phyloP scores from a whole-genome alignment of 176 grass and related monocot species.

The Bolboschoenus planiculmis region DNA sequence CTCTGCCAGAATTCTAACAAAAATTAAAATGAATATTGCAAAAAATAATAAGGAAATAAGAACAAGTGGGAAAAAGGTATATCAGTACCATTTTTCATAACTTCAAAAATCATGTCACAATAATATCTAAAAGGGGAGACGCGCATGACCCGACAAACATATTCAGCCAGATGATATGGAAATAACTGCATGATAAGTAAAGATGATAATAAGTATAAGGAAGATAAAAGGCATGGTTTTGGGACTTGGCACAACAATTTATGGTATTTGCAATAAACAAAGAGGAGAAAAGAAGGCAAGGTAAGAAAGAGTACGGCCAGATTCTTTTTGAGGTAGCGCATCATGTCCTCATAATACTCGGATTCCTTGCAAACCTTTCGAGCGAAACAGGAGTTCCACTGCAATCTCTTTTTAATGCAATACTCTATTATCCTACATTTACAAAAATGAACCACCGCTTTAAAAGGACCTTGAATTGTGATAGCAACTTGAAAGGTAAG shows the following conservation, averaged over 20 bases:
- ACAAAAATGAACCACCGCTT: too few relatives aligned
- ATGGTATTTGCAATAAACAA: background rate
- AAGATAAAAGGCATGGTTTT: too few relatives aligned
- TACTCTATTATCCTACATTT: constrained; percentile 71
- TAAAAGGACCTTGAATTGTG: too few relatives aligned
- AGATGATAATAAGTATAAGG: background rate
- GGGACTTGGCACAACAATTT: background rate
- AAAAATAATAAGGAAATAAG: background rate
- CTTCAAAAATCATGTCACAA: constrained; percentile 92
- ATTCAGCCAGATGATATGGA: constrained; percentile 93
- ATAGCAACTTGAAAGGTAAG: too few relatives aligned
- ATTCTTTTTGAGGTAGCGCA: constrained; percentile 81
- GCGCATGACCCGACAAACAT: constrained; percentile 82
- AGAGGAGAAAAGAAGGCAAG: background rate
- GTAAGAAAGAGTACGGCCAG: constrained; percentile 32
- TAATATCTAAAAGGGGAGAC: constrained; percentile 96
- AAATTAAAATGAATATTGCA: constrained; percentile 34
- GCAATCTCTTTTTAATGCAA: constrained; percentile 77
- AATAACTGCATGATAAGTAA: constrained; percentile 61
- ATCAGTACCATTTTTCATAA: constrained; percentile 86
- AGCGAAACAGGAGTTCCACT: constrained; percentile 77
- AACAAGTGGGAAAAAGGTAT: constrained; percentile 3
- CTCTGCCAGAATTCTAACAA: constrained; percentile 49
- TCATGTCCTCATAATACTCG: constrained; percentile 98
- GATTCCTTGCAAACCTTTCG: constrained; percentile 79